Conservation (phyloP, 2,329 filamentous ascomycete species). For the Claviceps monticola region DNA sequence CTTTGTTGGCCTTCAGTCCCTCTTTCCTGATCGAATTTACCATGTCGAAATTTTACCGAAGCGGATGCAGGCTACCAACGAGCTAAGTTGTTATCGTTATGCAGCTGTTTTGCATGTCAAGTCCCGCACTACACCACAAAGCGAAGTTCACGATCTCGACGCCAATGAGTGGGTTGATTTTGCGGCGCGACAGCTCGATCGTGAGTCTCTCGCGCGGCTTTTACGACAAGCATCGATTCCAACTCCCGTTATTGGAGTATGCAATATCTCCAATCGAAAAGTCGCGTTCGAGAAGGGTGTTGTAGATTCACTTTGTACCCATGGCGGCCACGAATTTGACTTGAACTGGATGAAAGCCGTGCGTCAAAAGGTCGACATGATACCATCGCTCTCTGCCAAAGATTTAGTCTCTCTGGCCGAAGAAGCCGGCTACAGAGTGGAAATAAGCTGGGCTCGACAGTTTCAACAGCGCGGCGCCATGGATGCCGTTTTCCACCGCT, state of each 20-base stretch:
- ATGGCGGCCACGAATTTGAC: background rate
- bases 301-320: background rate
- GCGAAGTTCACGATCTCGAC: background rate
- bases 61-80: conserved; percentile 13
- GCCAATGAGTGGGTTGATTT: conserved; percentile 4
- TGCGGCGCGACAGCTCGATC: background rate
- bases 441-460: conserved; percentile 28
- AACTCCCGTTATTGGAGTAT: background rate
- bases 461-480: conserved; percentile 9
- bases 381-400: conserved; percentile 1
- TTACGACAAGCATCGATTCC: background rate
- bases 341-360: background rate
- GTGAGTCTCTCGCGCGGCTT: background rate
- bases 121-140: background rate
- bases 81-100: conserved; percentile 14
- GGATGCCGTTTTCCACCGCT: conserved; percentile 19
- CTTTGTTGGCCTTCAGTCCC: conserved; percentile 9
- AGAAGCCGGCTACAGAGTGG: conserved; percentile 28
- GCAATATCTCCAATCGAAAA: background rate
- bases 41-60: conserved; percentile 15
- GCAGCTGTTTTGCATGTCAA: conserved; percentile 11
- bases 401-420: conserved; percentile 12
- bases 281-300: background rate
- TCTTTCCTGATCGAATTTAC: conserved; percentile 7
- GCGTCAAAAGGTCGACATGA: background rate